Conservation (phyloP, 148 eudicot genomes). For the Rhododendron simsii region DNA sequence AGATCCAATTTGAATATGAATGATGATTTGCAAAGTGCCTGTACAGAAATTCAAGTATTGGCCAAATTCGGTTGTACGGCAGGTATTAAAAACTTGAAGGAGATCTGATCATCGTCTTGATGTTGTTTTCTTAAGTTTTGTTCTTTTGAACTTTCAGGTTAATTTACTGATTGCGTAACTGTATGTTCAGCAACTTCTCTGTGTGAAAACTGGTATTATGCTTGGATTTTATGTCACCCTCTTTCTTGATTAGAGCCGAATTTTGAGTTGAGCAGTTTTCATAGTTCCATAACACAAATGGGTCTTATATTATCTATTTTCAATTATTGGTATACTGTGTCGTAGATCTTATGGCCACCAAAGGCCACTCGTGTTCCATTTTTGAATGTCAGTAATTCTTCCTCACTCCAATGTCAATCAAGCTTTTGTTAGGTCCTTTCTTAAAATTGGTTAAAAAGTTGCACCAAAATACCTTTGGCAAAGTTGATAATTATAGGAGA, state of each 20-base stretch:
- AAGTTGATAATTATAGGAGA: background rate
- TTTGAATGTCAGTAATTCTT: background rate
- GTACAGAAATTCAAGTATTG: conserved; percentile 7
- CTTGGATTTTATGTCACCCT: background rate
- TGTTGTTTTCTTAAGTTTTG: background rate
- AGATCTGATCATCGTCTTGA: conserved; percentile 4
- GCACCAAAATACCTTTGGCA: background rate
- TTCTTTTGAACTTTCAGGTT: background rate
- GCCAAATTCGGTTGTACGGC: background rate
- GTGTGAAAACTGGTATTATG: background rate
- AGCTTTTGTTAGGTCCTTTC: background rate
- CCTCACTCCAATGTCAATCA: background rate
- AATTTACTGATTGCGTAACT: conserved; percentile 1
- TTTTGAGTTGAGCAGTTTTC: background rate
- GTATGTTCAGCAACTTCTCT: conserved; percentile 5
- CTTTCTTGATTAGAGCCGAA: background rate
- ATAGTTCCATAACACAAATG: background rate
- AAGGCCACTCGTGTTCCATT: background rate
- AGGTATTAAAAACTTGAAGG: conserved; percentile 5
- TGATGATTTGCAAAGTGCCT: conserved; percentile 14
- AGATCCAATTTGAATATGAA: conserved; percentile 65
- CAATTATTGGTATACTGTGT: background rate
- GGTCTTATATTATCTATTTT: background rate
- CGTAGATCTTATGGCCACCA: background rate
- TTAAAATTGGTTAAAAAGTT: background rate